phyloP scores from a whole-genome alignment of 495 filamentous ascomycete species.

The Schizothecium vesticola region DNA sequence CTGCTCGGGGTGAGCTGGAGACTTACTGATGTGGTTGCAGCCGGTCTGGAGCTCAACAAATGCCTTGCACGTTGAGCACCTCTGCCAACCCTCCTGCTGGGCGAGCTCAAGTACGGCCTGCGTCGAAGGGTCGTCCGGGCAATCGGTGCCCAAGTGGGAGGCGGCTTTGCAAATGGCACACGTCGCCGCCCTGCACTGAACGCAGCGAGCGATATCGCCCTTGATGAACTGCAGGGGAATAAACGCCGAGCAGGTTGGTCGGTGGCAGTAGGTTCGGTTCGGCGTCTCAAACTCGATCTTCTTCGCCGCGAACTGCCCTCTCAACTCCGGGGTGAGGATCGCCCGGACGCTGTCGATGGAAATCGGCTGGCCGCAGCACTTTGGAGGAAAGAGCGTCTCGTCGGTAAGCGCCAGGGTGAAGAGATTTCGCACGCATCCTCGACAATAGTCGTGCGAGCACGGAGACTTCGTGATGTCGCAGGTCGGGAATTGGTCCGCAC shows the following conservation, averaged over 20 bases:
- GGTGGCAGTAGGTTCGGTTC: conserved; percentile 47
- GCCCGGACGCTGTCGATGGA: conserved; percentile 25
- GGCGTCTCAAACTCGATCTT: conserved; percentile 40
- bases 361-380: conserved; percentile 44
- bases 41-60: conserved; percentile 40
- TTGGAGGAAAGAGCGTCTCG: conserved; percentile 48
- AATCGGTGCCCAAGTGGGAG: conserved; percentile 35
- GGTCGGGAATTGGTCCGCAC: conserved; percentile 10
- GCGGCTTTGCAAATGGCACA: conserved; percentile 45
- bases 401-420: conserved; percentile 40
- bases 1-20: neutral
- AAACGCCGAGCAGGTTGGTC: conserved; percentile 39
- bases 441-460: conserved; percentile 47
- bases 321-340: conserved; percentile 28
- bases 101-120: conserved; percentile 34
- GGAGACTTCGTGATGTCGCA: conserved; percentile 11
- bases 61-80: conserved; percentile 33
- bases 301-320: conserved; percentile 34
- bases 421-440: conserved; percentile 35
- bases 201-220: conserved; percentile 37
- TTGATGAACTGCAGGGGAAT: conserved; percentile 31
- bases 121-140: conserved; percentile 33
- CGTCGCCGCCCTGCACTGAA: conserved; percentile 32
- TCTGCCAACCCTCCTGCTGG: conserved; percentile 37
- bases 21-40: conserved; percentile 45